Percentiles rank a stretch among this genome's conserved stretches.
Evolutionary conservation across 2,329 filamentous ascomycete genomes (phyloP).

Genomic region (Epichloe sylvatica): DNA sequence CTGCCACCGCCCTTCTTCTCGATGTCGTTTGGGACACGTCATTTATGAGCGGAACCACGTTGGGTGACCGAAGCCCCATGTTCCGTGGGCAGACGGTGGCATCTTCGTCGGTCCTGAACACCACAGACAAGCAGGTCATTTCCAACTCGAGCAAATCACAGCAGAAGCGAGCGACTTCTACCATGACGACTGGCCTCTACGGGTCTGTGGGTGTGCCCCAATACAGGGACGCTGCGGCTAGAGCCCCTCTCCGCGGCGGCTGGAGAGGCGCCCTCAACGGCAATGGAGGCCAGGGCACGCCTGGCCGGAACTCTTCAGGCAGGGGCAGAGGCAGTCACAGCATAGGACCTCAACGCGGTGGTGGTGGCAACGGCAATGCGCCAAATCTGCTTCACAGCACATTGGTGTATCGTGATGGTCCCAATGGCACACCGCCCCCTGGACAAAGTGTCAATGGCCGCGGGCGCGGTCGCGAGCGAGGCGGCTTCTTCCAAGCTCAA

Average conservation of each 20-base stretch:
- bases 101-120: constrained; percentile 75
- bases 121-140: constrained; percentile 69
- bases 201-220: constrained; percentile 47
- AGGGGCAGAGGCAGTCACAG: constrained; percentile 27
- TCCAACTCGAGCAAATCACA: constrained; percentile 41
- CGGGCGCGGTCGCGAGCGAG: constrained; percentile 18
- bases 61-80: constrained; percentile 77
- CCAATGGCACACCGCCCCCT: constrained; percentile 15
- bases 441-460: constrained; percentile 16
- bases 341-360: constrained; percentile 22
- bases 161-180: constrained; percentile 36
- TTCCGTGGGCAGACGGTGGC: constrained; percentile 92
- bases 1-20: constrained; percentile 64
- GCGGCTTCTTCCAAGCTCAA: constrained; percentile 11
- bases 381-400: constrained; percentile 37
- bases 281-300: constrained; percentile 21
- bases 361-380: constrained; percentile 10
- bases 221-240: constrained; percentile 41
- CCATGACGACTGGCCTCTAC: constrained; percentile 40
- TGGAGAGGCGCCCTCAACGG: constrained; percentile 45
- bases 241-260: constrained; percentile 38
- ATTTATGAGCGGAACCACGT: constrained; percentile 93
- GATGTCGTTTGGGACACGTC: constrained; percentile 88
- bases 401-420: constrained; percentile 35
- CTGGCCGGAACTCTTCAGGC: constrained; percentile 20